A percentile compares a stretch with the other conserved stretches of the same genome.
Conservation (phyloP, 306 rosid genomes). For the Rosa lucieae region DNA sequence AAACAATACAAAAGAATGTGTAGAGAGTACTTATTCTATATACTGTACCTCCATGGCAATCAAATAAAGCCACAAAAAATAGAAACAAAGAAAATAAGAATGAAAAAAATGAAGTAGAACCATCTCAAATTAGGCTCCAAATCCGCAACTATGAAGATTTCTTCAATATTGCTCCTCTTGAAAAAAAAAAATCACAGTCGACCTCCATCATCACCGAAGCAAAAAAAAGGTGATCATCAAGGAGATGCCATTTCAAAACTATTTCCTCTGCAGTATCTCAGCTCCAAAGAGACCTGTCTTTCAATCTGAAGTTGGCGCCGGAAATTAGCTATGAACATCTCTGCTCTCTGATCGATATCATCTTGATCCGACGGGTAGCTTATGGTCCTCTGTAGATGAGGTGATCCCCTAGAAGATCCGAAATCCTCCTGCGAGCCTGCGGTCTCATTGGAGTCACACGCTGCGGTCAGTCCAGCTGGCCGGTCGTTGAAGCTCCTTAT, state of each 20-base stretch:
- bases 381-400: slow-evolving; percentile 49
- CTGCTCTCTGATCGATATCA: slow-evolving; percentile 68
- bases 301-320: slow-evolving; percentile 68
- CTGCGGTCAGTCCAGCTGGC: slow-evolving; percentile 44
- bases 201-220: slow-evolving; percentile 1
- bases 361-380: slow-evolving; percentile 63
- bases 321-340: slow-evolving; percentile 69
- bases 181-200: not conserved
- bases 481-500: slow-evolving; percentile 54
- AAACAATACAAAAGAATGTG: not conserved
- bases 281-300: slow-evolving; percentile 70
- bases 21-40: not conserved
- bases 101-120: not conserved
- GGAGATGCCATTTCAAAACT: slow-evolving; percentile 43
- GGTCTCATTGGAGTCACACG: slow-evolving; percentile 8
- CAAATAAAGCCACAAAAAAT: not conserved
- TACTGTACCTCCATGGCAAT: not conserved
- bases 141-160: not conserved
- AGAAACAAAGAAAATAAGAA: not conserved
- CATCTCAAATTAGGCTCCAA: not conserved
- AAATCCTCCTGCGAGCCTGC: slow-evolving; percentile 8
- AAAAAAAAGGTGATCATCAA: not conserved
- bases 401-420: slow-evolving; percentile 20
- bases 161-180: not conserved
- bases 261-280: slow-evolving; percentile 44